phyloP scores from a whole-genome alignment of 495 filamentous ascomycete species.

The Hypoxylon subgilvum region DNA sequence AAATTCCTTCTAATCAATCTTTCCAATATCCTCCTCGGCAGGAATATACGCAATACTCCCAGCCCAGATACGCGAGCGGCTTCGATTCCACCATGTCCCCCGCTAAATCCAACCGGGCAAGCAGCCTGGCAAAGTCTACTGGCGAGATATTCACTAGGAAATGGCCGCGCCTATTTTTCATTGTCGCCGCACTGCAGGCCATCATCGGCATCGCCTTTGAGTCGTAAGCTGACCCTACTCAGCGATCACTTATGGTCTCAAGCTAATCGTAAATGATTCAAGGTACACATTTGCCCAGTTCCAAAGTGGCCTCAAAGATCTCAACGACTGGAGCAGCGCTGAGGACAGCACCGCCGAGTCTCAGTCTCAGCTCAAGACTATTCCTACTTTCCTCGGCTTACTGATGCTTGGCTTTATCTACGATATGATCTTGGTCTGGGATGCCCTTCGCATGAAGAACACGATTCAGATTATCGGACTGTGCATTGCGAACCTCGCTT shows the following conservation, averaged over 20 bases:
- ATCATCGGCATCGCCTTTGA: slow-evolving; percentile 80
- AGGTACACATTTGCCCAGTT: slow-evolving; percentile 78
- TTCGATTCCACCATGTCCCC: slow-evolving; percentile 52
- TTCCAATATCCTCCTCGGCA: slow-evolving; percentile 32
- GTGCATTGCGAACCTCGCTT: slow-evolving; percentile 86
- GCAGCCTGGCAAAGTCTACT: slow-evolving; percentile 40
- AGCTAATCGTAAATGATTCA: slow-evolving; percentile 23
- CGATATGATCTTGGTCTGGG: slow-evolving; percentile 84
- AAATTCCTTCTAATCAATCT: slow-evolving; percentile 41
- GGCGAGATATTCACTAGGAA: slow-evolving; percentile 66
- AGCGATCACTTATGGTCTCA: background rate
- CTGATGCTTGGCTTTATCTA: slow-evolving; percentile 98
- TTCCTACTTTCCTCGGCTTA: slow-evolving; percentile 90
- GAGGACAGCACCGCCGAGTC: slow-evolving; percentile 42
- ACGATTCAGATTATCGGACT: slow-evolving; percentile 98
- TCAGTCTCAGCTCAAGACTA: slow-evolving; percentile 66
- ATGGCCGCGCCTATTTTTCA: slow-evolving; percentile 89
- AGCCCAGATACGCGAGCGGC: slow-evolving; percentile 52
- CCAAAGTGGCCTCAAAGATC: slow-evolving; percentile 57
- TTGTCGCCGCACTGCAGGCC: slow-evolving; percentile 76
- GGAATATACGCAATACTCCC: slow-evolving; percentile 35
- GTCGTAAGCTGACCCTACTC: slow-evolving; percentile 64
- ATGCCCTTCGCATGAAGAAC: slow-evolving; percentile 92
- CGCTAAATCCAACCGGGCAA: slow-evolving; percentile 24
- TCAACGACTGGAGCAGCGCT: slow-evolving; percentile 17